Base-by-base conservation (phyloP, 805 yeast genomes). In the Priceomyces melissophilus region DNA sequence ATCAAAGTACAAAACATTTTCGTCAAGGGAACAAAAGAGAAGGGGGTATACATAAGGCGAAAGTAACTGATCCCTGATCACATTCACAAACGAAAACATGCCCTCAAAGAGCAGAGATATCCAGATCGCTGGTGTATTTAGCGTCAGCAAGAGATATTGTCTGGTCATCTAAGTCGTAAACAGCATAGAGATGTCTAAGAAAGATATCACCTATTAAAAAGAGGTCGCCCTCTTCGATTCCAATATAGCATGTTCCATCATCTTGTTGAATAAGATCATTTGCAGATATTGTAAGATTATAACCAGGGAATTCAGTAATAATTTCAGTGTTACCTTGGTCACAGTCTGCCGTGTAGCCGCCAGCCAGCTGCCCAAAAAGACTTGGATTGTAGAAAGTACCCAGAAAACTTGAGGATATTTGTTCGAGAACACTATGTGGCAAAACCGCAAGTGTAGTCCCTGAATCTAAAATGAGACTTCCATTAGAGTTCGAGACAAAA, bases 381-480 rank as follows among this genome's bases (percentile, higher is more conserved):
- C 7, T n/a, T 10, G 13, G 10, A 11, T 16, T 20, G 17, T 31
- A 31, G 3, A 27, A 10, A 10, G 35, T 38, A n/a, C 37, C 38
- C 10, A 34, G 12, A 6, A 6, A 5, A 13, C 16, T 14, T 15
- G 25, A 28, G 10, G 31, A 32, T 17, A 16, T 20, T 13, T 30
- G 3, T 17, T 11, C 5, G n/a, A 32, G 15, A 8, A 35, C 11
- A 3, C 37, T 31, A 10, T 84, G 84, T 3, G 38, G 38, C 4
- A 75, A 57, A 42, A 65, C 66, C 9, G 76, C 57, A 35, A 74
- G 55, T 10, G 85, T 76, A 10, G 83, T 72, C 6, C 47, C 47
- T 2, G 47, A 43, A 28, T 43, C 47, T 25, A 43, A 40, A 23
- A 35, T 26, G 12, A 35, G 11, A 12, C 27, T 25, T 10, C 20